Evolutionary conservation across 139 green algal species (phyloP).

Genomic region (Eudorina sp.): DNA sequence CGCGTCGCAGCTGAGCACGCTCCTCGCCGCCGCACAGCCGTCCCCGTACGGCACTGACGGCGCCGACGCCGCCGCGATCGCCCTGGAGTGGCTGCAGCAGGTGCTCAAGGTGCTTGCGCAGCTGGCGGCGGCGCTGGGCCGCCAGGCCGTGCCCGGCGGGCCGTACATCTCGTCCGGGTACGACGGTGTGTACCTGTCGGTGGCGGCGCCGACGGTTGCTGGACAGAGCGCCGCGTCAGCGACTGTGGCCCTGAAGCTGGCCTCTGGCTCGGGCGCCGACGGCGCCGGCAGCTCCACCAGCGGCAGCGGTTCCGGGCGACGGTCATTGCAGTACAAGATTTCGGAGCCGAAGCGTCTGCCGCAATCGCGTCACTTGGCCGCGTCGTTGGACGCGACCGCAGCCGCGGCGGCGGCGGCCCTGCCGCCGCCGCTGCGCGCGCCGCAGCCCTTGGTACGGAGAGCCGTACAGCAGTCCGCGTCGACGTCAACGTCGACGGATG

Average conservation of each 20-base stretch:
- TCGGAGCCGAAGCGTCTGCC: no score
- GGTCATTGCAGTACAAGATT: no score
- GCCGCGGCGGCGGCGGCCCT: background rate
- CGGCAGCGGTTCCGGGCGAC: no score
- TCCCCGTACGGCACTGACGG: background rate
- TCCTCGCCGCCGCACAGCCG: background rate
- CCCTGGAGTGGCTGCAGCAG: background rate
- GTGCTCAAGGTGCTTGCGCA: background rate
- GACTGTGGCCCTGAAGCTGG: background rate
- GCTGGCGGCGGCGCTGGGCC: background rate
- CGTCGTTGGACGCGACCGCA: background rate
- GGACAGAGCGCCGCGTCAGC: background rate
- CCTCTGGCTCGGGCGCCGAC: background rate
- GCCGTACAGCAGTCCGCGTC: background rate
- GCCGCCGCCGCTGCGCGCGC: background rate
- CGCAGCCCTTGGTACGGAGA: background rate
- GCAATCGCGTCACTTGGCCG: no score
- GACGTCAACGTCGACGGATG: background rate
- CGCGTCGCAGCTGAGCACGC: background rate
- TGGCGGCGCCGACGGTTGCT: background rate
- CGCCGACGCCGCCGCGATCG: background rate
- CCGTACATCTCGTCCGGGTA: background rate
- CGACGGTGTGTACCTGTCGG: conserved; percentile 6
- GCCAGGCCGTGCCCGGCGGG: background rate
- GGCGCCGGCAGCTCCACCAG: background rate